phyloP scores from a whole-genome alignment of 345 rosid species.

The Bruguiera parviflora region DNA sequence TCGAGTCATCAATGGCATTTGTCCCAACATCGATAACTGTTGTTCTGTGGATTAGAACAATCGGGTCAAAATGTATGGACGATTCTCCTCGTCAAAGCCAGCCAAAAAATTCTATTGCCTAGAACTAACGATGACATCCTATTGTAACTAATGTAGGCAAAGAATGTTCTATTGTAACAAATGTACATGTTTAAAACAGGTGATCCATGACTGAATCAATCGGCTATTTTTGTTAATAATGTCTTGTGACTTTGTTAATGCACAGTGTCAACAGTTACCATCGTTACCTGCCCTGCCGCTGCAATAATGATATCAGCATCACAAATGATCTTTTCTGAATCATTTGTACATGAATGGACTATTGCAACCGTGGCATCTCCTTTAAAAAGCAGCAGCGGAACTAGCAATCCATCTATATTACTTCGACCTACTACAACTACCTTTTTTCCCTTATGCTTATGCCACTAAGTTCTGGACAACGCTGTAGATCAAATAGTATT shows the following conservation, averaged over 20 bases:
- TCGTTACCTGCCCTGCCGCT: slow-evolving; percentile 87
- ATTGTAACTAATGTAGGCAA: not conserved
- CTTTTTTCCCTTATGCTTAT: slow-evolving; percentile 57
- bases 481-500: slow-evolving; percentile 36
- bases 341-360: slow-evolving; percentile 70
- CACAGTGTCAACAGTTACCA: slow-evolving; percentile 39
- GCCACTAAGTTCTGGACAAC: slow-evolving; percentile 92
- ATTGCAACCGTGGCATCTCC: slow-evolving; percentile 85
- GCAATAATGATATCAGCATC: slow-evolving; percentile 92
- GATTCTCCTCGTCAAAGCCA: not conserved
- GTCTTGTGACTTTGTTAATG: not conserved
- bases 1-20: slow-evolving; percentile 70
- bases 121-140: no score
- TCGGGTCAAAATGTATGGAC: not conserved
- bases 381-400: slow-evolving; percentile 74
- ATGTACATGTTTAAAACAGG: not conserved
- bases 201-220: not conserved
- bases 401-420: slow-evolving; percentile 87
- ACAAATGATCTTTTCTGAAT: slow-evolving; percentile 57
- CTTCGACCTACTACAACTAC: slow-evolving; percentile 93
- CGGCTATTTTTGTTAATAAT: not conserved
- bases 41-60: slow-evolving; percentile 46
- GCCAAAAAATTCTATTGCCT: no score
- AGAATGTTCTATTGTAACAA: no score
- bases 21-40: slow-evolving; percentile 91